Evolutionary conservation across 768 basidiomycete species (phyloP), one percentile per base, ranked within the genome.

Genomic region (Podaxis rugospora): DNA sequence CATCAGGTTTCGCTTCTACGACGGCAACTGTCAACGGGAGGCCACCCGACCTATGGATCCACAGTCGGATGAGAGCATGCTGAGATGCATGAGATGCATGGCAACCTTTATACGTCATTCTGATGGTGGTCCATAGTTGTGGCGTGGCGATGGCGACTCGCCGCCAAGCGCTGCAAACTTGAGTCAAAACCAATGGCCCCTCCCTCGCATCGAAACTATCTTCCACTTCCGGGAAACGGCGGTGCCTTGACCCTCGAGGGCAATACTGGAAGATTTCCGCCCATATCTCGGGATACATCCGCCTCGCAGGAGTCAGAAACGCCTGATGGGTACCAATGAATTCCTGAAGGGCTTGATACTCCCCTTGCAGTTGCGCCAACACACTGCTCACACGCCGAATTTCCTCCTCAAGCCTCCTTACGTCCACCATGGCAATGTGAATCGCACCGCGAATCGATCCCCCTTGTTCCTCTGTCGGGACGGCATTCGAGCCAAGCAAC

Each of bases 161-260:
- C 11, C 64, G 52, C 64, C 64, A 65, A 13, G 57, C 55, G n/a
- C 61, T 62, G 25, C 64, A 65, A 16, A 65, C 59, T 46, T 60
- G 61, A 9, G 64, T 59, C 23, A 65, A 59, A n/a, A 63, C 40
- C 51, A 65, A 28, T 4, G 64, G 64, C 21, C 64, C 64, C 25
- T 51, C 54, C n/a, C 36, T 55, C 5, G 64, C 54, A 40, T 65
- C 62, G 53, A 65, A 65, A n/a, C 57, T 62, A 47, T 65, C 64
- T 28, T 62, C 57, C 32, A 63, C 57, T 27, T 65, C 64, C 5
- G 55, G 9, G 10, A 65, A 51, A 4, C 61, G 64, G n/a, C 55
- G 62, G 27, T 40, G 61, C 18, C 4, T 37, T 16, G 64, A 59
- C 28, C 64, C 64, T 36, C 55, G 47, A 27, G 61, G 57, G 32